Base-by-base conservation (phyloP, 2,329 filamentous ascomycete genomes). In the Fusarium palustre region DNA sequence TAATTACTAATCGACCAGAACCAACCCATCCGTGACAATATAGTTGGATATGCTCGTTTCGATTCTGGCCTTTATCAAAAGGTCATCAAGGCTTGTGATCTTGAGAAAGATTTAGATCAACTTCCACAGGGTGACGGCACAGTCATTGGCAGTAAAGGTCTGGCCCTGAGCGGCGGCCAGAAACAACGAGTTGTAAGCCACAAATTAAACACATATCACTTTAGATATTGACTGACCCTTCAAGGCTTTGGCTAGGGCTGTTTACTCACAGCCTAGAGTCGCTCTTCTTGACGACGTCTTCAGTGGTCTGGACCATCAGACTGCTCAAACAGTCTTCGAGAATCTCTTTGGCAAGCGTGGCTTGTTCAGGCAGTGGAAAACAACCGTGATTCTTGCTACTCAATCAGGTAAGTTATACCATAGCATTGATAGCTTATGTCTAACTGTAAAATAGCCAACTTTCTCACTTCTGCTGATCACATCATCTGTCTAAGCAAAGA, bases 121-220 rank as follows among this genome's bases (percentile, higher is more conserved):
- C 70, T 85, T 15, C 68, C 77, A 1, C 57, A 75, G 3, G 76
- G 78, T 3, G 81, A 84, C 36, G 63, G 71, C 11, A 84, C 81
- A 0, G 71, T 77, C 1, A 75, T 84, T 39, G 83, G 84, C 3
- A 83, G 80, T 50, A 81, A 82, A 36, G 83, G 84, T 0, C 76
- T 83, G 50, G 79, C 78, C 6, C 75, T 86, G 1, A 84, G 81
- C 6, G 84, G 84, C 10, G 83, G 83, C 0, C 84, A 86, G 65
- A 81, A 80, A 63, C 80, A 82, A 53, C 78, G 81, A 15, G 74
- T 84, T 10, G 79, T 76, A 71, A 76, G 74, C 65, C 11, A 13
- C 18, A 2, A 2, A 20, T 6, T 5, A 9, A 9, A 7, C 16
- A 12, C 5, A 42, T n/a, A 18, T 9, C 8, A 2, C 34, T 31